Conservation (phyloP, 2,329 filamentous ascomycete genomes). For the Fonsecaea nubica region DNA sequence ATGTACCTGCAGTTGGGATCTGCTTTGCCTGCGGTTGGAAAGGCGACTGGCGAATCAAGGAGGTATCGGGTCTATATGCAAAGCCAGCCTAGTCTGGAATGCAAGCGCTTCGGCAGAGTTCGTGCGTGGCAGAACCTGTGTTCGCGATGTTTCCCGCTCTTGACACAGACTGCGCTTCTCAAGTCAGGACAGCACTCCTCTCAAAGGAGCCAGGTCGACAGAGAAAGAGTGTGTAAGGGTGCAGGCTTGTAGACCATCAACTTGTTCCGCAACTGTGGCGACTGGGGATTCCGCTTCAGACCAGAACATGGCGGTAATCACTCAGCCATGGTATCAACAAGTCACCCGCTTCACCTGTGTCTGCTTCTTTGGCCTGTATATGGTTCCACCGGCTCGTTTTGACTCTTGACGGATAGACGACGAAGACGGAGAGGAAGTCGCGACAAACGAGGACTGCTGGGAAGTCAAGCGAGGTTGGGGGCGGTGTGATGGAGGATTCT, state of each 20-base stretch:
- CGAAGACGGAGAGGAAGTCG: slow-evolving; percentile 5
- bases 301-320: slow-evolving; percentile 34
- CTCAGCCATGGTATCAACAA: slow-evolving; percentile 22
- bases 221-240: slow-evolving; percentile 1
- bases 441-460: slow-evolving; percentile 12
- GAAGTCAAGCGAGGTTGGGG: slow-evolving; percentile 19
- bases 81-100: slow-evolving; percentile 29
- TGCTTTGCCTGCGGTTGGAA: slow-evolving; percentile 22
- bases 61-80: slow-evolving; percentile 23
- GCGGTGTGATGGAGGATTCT: slow-evolving; percentile 18
- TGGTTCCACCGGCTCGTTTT: neutral
- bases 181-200: neutral
- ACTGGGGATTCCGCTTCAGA: slow-evolving; percentile 24
- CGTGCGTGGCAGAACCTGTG: slow-evolving; percentile 3
- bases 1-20: slow-evolving; percentile 32
- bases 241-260: slow-evolving; percentile 1
- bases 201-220: neutral
- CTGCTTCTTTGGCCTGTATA: slow-evolving; percentile 6
- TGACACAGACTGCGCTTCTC: neutral
- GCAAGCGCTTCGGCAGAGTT: slow-evolving; percentile 16
- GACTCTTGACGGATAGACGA: neutral
- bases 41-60: slow-evolving; percentile 30
- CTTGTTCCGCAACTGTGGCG: slow-evolving; percentile 14
- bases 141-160: slow-evolving; percentile 20
- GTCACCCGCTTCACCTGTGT: slow-evolving; percentile 14